phyloP scores from a whole-genome alignment of 495 filamentous ascomycete species.

The Hypoxylon rickii region DNA sequence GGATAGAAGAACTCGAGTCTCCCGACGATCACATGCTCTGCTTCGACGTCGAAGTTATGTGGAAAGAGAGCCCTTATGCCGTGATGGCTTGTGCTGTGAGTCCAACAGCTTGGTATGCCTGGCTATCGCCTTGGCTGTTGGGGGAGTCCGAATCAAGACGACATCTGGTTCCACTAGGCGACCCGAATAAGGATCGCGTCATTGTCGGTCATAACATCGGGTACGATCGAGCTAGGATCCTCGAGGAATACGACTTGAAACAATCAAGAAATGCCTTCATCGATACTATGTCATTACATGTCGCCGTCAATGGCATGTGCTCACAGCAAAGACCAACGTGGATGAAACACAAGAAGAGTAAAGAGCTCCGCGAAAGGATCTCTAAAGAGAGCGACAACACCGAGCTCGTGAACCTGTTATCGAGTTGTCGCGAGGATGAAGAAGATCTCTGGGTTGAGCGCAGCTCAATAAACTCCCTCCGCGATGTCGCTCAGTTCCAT shows the following conservation, averaged over 20 bases:
- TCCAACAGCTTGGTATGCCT: constrained; percentile 91
- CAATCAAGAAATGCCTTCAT: constrained; percentile 87
- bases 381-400: constrained; percentile 68
- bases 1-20: constrained; percentile 68
- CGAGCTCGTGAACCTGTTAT: constrained; percentile 73
- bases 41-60: constrained; percentile 98
- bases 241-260: constrained; percentile 84
- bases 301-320: constrained; percentile 99
- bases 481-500: constrained; percentile 97
- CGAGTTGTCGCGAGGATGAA: constrained; percentile 75
- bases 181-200: constrained; percentile 68
- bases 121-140: constrained; percentile 94
- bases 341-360: constrained; percentile 92
- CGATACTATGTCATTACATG: constrained; percentile 98
- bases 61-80: constrained; percentile 85
- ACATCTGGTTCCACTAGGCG: constrained; percentile 86
- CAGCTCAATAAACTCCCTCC: constrained; percentile 92
- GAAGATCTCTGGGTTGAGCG: constrained; percentile 94
- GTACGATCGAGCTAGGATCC: constrained; percentile 86
- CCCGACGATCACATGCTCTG: constrained; percentile 81
- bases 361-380: constrained; percentile 81
- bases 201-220: constrained; percentile 96
- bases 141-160: constrained; percentile 74
- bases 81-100: constrained; percentile 95
- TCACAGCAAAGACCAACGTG: constrained; percentile 93